Percentiles rank a stretch among this genome's conserved stretches.
phyloP scores from a whole-genome alignment of 176 grass and related monocot genomes.

The Phoenix roebelenii region DNA sequence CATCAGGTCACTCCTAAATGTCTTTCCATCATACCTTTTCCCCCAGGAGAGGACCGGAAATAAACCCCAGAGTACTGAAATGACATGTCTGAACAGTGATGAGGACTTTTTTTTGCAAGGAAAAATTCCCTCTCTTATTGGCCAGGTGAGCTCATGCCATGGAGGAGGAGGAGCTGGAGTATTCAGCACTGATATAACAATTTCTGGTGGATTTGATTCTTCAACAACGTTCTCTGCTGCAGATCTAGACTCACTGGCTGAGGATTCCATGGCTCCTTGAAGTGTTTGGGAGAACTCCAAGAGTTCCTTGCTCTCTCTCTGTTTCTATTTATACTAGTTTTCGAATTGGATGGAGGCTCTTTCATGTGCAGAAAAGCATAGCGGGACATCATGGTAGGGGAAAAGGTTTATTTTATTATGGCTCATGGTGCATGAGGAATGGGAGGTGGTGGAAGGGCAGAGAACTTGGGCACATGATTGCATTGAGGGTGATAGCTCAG shows the following conservation, averaged over 20 bases:
- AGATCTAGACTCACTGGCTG: neutral
- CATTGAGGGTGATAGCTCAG: too few species aligned
- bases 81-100: slow-evolving; percentile 6
- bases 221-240: neutral
- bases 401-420: too few species aligned
- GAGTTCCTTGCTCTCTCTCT: neutral
- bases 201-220: neutral
- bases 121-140: slow-evolving; percentile 16
- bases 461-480: too few species aligned
- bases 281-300: slow-evolving; percentile 24
- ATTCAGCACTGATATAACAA: slow-evolving; percentile 24
- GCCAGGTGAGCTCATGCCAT: slow-evolving; percentile 27
- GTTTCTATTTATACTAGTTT: too few species aligned
- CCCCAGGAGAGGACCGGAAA: slow-evolving; percentile 89
- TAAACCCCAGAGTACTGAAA: slow-evolving; percentile 39
- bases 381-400: too few species aligned
- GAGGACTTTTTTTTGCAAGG: slow-evolving; percentile 3
- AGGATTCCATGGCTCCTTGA: slow-evolving; percentile 13
- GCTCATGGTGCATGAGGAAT: too few species aligned
- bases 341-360: too few species aligned
- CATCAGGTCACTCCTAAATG: slow-evolving; percentile 79
- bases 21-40: slow-evolving; percentile 49
- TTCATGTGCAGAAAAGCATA: too few species aligned
- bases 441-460: too few species aligned
- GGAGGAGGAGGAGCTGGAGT: slow-evolving; percentile 28